These are phyloP conservation scores for Tricholoma furcatifolium DNA, from an alignment of 768 basidiomycete species.

Conservation along the genomic window DNA sequence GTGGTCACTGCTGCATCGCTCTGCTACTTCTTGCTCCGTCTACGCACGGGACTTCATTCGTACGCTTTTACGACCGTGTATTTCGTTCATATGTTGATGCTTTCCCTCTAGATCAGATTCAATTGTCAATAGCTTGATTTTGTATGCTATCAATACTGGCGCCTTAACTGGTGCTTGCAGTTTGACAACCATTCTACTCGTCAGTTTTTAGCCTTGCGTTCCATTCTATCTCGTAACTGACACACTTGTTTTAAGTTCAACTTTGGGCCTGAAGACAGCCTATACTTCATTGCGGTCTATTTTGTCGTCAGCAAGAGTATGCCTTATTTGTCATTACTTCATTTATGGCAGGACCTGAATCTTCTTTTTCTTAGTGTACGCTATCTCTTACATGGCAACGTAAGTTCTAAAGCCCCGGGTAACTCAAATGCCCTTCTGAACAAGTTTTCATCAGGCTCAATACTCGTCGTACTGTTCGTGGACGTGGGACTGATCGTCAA, in stretches of 20 bases:
- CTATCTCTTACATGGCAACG: constrained; percentile 65
- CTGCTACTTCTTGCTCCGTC: constrained; percentile 55
- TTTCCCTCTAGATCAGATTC: constrained; percentile 49
- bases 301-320: constrained; percentile 66
- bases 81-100: background rate
- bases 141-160: constrained; percentile 69
- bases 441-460: constrained; percentile 44
- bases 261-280: constrained; percentile 47
- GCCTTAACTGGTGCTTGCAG: constrained; percentile 53
- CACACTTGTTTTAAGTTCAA: constrained; percentile 46
- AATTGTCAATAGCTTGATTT: constrained; percentile 52
- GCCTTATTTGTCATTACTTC: constrained; percentile 17
- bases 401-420: constrained; percentile 25
- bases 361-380: constrained; percentile 46
- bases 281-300: constrained; percentile 61
- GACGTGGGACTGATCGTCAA: constrained; percentile 53
- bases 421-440: background rate
- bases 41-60: constrained; percentile 54
- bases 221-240: background rate
- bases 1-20: constrained; percentile 55
- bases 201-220: constrained; percentile 27
- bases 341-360: background rate
- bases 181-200: constrained; percentile 52
- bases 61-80: constrained; percentile 24
- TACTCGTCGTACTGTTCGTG: constrained; percentile 53